phyloP scores from a whole-genome alignment of 139 green algal genomes.

The Volvox reticuliferus region DNA sequence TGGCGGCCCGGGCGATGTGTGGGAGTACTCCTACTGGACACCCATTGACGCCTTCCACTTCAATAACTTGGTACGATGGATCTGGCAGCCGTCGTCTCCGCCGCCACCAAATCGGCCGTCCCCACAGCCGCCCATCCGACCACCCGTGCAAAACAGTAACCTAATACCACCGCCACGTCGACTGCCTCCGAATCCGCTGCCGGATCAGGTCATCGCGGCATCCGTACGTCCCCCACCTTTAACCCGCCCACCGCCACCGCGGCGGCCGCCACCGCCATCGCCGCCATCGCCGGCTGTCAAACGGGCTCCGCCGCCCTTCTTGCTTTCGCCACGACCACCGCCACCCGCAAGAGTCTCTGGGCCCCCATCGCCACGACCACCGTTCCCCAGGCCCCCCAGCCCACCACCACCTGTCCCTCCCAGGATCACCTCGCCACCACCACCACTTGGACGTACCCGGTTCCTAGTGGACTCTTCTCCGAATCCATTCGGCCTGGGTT shows the following conservation, averaged over 20 bases:
- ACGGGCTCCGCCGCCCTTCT: too few relatives aligned
- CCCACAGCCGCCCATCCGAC: not conserved
- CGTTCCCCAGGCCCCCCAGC: too few relatives aligned
- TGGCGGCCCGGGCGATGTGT: slow-evolving; percentile 20
- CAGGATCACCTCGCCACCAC: too few relatives aligned
- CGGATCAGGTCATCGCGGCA: too few relatives aligned
- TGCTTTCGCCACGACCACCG: not conserved
- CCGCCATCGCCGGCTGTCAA: not conserved
- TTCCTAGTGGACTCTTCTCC: too few relatives aligned
- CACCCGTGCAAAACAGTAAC: not conserved
- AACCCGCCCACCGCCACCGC: not conserved
- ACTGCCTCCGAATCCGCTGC: too few relatives aligned
- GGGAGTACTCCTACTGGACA: slow-evolving; percentile 48
- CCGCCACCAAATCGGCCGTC: not conserved
- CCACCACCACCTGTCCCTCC: too few relatives aligned
- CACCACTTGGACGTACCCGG: too few relatives aligned
- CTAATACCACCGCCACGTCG: not conserved
- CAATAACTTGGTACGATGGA: slow-evolving; percentile 21
- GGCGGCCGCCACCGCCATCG: not conserved
- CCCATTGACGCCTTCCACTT: slow-evolving; percentile 50
- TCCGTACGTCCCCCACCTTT: not conserved
- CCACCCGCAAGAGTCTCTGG: too few relatives aligned
- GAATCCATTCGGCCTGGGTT: too few relatives aligned
- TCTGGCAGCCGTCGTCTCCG: not conserved
- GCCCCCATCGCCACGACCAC: too few relatives aligned